Base-by-base conservation (phyloP, 148 eudicot species). In the Chenopodium formosanum region DNA sequence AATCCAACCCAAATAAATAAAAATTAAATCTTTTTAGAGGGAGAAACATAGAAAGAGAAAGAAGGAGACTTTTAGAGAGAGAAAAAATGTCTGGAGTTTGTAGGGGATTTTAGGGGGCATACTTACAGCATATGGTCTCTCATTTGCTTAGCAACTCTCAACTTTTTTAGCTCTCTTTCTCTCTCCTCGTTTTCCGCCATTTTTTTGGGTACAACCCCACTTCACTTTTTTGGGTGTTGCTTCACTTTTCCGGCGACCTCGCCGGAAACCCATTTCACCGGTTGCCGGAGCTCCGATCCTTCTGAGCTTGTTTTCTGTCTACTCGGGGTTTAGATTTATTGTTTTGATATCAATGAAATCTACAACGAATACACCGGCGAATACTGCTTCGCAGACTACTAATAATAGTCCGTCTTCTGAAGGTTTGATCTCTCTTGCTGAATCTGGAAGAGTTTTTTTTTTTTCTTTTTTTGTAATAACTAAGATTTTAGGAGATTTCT, bases 41-140 rank as follows among this genome's bases (percentile, higher is more conserved):
- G 2, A 25, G 27, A 8, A 25, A 25, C 14, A 25, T 10, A 25
- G 56, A 52, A 70, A 64, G 17, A 16, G 48, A 32, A 66, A 46
- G 27, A 68, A 22, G 78, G 47, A 70, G 60, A 86, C 82, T 56
- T 56, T 63, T 72, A 81, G 83, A 79, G 78, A 79, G 68, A 72
- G 77, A 74, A 80, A 75, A 78, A 50, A 74, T 88, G 91, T 88
- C 90, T 79, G 86, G 82, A 48, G 32, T 53, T 13, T 89, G 92
- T 89, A 78, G 89, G 82, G 84, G 75, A 64, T 77, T 44, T 73
- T 79, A 90, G 93, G 91, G 90, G 91, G 83, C 91, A 90, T 76
- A 85, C 73, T 70, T 80, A 79, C 90, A 86, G 88, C 89, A 88
- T 85, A 82, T 88, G 90, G 93, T 90, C 93, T 86, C 82, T 82